Conservation (phyloP, 371 early-diverging fungal genomes). For the Mortierella sp. region DNA sequence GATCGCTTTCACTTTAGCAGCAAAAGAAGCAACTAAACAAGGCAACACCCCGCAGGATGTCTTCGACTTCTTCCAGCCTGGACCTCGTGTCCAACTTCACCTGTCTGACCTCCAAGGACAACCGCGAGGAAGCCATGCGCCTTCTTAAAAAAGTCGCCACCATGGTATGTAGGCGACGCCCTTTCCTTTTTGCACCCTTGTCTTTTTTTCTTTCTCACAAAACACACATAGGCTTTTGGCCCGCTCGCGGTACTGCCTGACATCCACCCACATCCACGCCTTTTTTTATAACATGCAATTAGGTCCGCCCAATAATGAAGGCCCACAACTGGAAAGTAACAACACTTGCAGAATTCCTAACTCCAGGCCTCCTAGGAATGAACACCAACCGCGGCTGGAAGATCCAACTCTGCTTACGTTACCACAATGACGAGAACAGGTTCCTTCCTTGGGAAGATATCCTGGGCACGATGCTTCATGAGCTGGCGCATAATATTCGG, state of each 20-base stretch:
- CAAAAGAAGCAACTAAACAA: not conserved
- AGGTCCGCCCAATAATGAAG: constrained; percentile 51
- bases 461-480: constrained; percentile 47
- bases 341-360: constrained; percentile 31
- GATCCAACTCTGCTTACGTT: constrained; percentile 40
- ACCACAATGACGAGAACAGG: constrained; percentile 21
- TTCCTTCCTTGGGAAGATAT: constrained; percentile 45
- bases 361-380: constrained; percentile 33
- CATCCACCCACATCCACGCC: not conserved
- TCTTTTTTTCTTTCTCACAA: not conserved
- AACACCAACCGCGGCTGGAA: constrained; percentile 43
- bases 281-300: no score
- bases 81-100: constrained; percentile 34
- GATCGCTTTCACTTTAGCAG: not conserved
- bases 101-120: constrained; percentile 38
- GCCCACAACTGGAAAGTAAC: constrained; percentile 35
- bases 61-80: constrained; percentile 7
- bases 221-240: not conserved
- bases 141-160: constrained; percentile 46
- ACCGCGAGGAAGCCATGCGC: constrained; percentile 48
- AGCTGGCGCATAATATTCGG: constrained; percentile 43
- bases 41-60: not conserved
- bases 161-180: constrained; percentile 21
- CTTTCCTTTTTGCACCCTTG: not conserved
- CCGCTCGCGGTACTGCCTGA: not conserved